A percentile compares a stretch with the other conserved stretches of the same genome.
Conservation (phyloP, 2,329 filamentous ascomycete genomes). For the Microdochium paspali region DNA sequence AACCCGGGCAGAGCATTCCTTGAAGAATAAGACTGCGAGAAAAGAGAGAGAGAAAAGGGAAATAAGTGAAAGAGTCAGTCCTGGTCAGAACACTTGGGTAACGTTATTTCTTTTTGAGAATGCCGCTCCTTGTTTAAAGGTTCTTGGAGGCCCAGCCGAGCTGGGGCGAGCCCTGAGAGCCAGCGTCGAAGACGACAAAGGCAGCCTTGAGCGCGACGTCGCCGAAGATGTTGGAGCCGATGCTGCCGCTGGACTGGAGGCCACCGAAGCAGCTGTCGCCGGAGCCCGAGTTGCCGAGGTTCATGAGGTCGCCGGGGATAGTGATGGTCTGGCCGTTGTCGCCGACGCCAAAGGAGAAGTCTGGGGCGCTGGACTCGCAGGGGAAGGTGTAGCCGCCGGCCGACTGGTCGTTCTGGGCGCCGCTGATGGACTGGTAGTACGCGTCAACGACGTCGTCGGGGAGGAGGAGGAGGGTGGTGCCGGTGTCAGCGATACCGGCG, state of each 20-base stretch:
- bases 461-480: slow-evolving; percentile 47
- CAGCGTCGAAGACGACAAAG: slow-evolving; percentile 53
- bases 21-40: no score
- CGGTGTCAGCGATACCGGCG: slow-evolving; percentile 47
- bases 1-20: no score
- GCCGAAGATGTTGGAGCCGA: slow-evolving; percentile 48
- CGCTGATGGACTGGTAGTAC: slow-evolving; percentile 40
- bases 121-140: no score
- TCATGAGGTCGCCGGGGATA: slow-evolving; percentile 38
- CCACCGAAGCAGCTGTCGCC: slow-evolving; percentile 49
- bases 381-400: slow-evolving; percentile 43
- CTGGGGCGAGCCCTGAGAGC: slow-evolving; percentile 9
- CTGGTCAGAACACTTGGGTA: no score
- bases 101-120: no score
- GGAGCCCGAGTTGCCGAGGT: slow-evolving; percentile 23
- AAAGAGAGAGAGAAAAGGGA: no score
- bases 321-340: slow-evolving; percentile 27
- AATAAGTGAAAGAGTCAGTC: no score
- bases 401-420: slow-evolving; percentile 25
- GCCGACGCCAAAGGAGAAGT: slow-evolving; percentile 40
- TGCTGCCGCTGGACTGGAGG: slow-evolving; percentile 37
- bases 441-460: slow-evolving; percentile 33
- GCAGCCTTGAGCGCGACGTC: slow-evolving; percentile 59
- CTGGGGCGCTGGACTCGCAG: slow-evolving; percentile 36
- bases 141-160: neutral